A percentile compares a stretch with the other conserved stretches of the same genome.
These are phyloP conservation scores for Alternaria triticina DNA, from an alignment of 2,329 filamentous ascomycete species.

Conservation along the genomic window DNA sequence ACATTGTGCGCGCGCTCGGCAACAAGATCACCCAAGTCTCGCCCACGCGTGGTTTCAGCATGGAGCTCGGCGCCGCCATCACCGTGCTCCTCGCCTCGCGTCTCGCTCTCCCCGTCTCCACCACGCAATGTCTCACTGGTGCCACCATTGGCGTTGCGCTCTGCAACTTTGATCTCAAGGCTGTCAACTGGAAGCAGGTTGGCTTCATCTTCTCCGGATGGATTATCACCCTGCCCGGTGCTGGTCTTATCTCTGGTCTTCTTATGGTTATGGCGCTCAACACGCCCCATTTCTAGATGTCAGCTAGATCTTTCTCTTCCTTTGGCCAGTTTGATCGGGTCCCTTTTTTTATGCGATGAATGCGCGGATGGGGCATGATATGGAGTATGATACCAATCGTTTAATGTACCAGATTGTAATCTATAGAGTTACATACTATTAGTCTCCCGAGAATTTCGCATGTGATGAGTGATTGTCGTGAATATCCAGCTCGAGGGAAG, in stretches of 20 bases:
- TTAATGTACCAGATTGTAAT: background rate
- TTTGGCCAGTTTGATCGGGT: background rate
- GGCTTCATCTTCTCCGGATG: constrained; percentile 52
- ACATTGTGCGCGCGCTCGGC: constrained; percentile 67
- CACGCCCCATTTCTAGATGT: constrained; percentile 45
- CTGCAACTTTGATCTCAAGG: constrained; percentile 44
- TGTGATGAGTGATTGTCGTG: background rate
- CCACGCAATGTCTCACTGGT: constrained; percentile 62
- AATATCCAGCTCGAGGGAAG: background rate
- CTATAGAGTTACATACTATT: background rate
- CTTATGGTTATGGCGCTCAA: constrained; percentile 53
- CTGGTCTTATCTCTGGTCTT: constrained; percentile 50
- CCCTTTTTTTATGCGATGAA: background rate
- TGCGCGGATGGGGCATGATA: background rate
- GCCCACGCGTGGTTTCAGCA: constrained; percentile 58
- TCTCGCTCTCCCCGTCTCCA: constrained; percentile 67
- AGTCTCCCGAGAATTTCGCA: background rate
- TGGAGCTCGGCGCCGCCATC: constrained; percentile 57
- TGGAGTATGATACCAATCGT: constrained; percentile 5
- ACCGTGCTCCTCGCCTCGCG: constrained; percentile 69
- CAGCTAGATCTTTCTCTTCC: background rate
- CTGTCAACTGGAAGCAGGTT: constrained; percentile 53
- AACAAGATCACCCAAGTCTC: constrained; percentile 68
- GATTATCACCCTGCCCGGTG: constrained; percentile 52
- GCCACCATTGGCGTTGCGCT: constrained; percentile 34